A percentile compares a stretch with the other conserved stretches of the same genome.
Conservation (phyloP, 352 stramenopile species). For the Pythium biforme region DNA sequence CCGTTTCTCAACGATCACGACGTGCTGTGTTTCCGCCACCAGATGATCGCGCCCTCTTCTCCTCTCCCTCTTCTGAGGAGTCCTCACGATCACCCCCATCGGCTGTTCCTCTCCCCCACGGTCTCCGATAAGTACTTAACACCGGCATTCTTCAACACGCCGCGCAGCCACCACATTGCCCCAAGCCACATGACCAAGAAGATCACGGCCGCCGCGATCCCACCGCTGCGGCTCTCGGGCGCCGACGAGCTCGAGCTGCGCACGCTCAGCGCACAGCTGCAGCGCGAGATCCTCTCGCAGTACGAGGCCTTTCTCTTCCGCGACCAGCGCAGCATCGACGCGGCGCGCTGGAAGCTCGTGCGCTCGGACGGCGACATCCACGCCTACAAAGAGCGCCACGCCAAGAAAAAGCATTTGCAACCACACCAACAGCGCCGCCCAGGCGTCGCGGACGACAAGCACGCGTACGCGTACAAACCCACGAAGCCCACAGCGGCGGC, state of each 20-base stretch:
- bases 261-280: constrained; percentile 24
- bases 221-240: constrained; percentile 32
- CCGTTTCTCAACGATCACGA: too few species aligned
- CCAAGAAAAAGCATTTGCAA: too few species aligned
- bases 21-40: too few species aligned
- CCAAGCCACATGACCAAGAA: constrained; percentile 26
- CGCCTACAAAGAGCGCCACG: constrained; percentile 31
- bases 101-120: too few species aligned
- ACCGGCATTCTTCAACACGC: background rate
- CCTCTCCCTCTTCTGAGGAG: too few species aligned
- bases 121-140: too few species aligned
- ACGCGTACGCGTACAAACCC: constrained; percentile 3
- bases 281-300: constrained; percentile 32
- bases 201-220: constrained; percentile 31
- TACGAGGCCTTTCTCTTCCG: constrained; percentile 45
- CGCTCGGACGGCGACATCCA: constrained; percentile 24
- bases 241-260: constrained; percentile 38
- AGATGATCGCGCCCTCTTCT: too few species aligned
- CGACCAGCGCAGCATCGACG: constrained; percentile 26
- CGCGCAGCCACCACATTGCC: background rate
- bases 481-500: background rate
- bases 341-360: constrained; percentile 34
- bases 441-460: background rate
- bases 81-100: too few species aligned
- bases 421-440: background rate